A percentile compares a stretch with the other conserved stretches of the same genome.
phyloP scores from a whole-genome alignment of 2,329 filamentous ascomycete species.

The Beauveria varroae region DNA sequence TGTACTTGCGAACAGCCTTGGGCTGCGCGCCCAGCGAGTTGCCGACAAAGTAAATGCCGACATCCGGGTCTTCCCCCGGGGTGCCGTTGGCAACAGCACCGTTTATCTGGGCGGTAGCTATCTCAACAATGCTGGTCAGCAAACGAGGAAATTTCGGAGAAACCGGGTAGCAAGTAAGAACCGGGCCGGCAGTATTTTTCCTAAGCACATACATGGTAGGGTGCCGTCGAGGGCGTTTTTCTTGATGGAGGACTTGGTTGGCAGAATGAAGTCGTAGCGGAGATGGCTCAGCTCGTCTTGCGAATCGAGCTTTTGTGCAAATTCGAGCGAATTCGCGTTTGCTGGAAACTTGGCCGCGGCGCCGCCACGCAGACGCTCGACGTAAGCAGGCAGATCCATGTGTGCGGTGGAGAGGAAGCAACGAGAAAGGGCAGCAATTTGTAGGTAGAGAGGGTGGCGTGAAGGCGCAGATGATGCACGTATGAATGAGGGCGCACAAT shows the following conservation, averaged over 20 bases:
- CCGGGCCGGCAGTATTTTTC: neutral
- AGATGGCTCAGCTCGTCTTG: constrained; percentile 54
- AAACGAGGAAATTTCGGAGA: neutral
- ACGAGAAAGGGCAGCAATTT: neutral
- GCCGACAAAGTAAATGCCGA: constrained; percentile 72
- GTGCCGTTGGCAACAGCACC: constrained; percentile 10
- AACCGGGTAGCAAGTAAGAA: neutral
- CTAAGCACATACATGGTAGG: constrained; percentile 28
- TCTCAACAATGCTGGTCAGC: neutral
- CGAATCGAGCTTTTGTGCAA: constrained; percentile 46
- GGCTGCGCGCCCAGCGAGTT: constrained; percentile 87
- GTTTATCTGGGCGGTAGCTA: constrained; percentile 14
- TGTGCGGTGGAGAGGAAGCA: neutral
- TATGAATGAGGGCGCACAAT: neutral
- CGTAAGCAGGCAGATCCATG: constrained; percentile 33
- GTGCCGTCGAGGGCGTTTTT: constrained; percentile 48
- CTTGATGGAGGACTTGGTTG: constrained; percentile 63
- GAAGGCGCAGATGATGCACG: neutral
- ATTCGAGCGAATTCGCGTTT: constrained; percentile 39
- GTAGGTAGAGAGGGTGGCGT: neutral
- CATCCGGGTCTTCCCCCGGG: constrained; percentile 24
- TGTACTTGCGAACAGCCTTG: constrained; percentile 53
- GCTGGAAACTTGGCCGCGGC: constrained; percentile 37
- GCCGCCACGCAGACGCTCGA: constrained; percentile 34
- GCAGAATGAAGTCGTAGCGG: constrained; percentile 68